phyloP scores from a whole-genome alignment of 2,329 filamentous ascomycete species.

The Aspergillus sp. region DNA sequence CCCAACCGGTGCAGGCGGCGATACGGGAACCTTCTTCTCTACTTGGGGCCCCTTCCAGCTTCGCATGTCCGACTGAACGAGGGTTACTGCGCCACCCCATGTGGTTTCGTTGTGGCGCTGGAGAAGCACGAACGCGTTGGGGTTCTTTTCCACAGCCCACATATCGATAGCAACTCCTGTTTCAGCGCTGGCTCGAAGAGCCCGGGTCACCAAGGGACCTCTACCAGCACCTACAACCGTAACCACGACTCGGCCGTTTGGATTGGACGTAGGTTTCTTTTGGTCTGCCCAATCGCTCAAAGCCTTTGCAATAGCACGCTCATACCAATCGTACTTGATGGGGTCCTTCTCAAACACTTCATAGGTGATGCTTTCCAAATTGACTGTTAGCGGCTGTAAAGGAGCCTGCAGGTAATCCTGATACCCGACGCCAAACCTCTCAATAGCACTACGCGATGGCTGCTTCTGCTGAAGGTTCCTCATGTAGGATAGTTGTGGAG shows the following conservation, averaged over 20 bases:
- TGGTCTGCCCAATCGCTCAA: slow-evolving; percentile 69
- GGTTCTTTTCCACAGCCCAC: slow-evolving; percentile 96
- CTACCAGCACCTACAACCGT: slow-evolving; percentile 90
- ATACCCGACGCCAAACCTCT: slow-evolving; percentile 61
- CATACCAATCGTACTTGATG: slow-evolving; percentile 95
- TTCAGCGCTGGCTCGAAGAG: slow-evolving; percentile 66
- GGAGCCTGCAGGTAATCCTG: slow-evolving; percentile 96
- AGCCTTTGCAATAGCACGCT: slow-evolving; percentile 71
- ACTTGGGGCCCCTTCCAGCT: slow-evolving; percentile 74
- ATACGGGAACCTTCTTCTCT: slow-evolving; percentile 14
- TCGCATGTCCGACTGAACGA: slow-evolving; percentile 96
- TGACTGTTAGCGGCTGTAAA: slow-evolving; percentile 88
- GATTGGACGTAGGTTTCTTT: slow-evolving; percentile 64
- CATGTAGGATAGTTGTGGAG: slow-evolving; percentile 69
- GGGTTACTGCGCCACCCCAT: slow-evolving; percentile 74
- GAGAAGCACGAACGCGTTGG: slow-evolving; percentile 89
- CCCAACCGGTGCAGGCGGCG: slow-evolving; percentile 19
- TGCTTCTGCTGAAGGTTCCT: slow-evolving; percentile 78
- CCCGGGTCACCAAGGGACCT: slow-evolving; percentile 82
- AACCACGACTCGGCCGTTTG: slow-evolving; percentile 65
- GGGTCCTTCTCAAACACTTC: slow-evolving; percentile 98
- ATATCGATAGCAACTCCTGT: slow-evolving; percentile 73
- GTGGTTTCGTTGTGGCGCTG: slow-evolving; percentile 72
- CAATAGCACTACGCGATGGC: slow-evolving; percentile 54
- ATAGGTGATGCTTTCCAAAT: slow-evolving; percentile 93